Evolutionary conservation across 2,329 filamentous ascomycete genomes (phyloP).

Genomic region (Gaeumannomyces tritici): DNA sequence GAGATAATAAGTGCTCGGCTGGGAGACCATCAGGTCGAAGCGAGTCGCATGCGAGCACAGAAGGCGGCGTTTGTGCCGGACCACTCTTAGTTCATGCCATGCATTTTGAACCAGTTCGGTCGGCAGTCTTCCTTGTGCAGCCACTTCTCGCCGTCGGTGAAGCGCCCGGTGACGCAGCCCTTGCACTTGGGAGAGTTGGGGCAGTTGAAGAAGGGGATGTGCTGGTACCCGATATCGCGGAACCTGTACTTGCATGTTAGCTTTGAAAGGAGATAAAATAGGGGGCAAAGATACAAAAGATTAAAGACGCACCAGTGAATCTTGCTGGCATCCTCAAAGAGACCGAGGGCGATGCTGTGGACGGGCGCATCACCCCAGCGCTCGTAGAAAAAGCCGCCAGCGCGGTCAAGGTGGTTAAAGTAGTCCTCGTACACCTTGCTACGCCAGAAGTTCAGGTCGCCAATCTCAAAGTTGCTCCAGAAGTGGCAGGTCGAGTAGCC

Average conservation of each 20-base stretch:
- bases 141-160: slow-evolving; percentile 82
- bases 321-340: slow-evolving; percentile 84
- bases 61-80: slow-evolving; percentile 10
- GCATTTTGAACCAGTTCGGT: slow-evolving; percentile 95
- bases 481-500: slow-evolving; percentile 98
- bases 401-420: slow-evolving; percentile 87
- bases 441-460: slow-evolving; percentile 85
- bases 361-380: slow-evolving; percentile 97
- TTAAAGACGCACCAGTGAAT: slow-evolving; percentile 76
- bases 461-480: slow-evolving; percentile 98
- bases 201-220: slow-evolving; percentile 98
- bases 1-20: neutral
- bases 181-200: slow-evolving; percentile 92
- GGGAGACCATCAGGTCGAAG: neutral
- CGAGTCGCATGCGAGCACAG: neutral
- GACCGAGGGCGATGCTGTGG: slow-evolving; percentile 82
- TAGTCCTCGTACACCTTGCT: slow-evolving; percentile 88
- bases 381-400: slow-evolving; percentile 97
- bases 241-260: slow-evolving; percentile 54
- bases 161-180: slow-evolving; percentile 75
- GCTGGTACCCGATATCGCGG: slow-evolving; percentile 97
- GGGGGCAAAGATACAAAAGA: neutral
- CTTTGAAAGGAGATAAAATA: neutral
- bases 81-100: slow-evolving; percentile 56
- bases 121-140: slow-evolving; percentile 87